A percentile compares a stretch with the other conserved stretches of the same genome.
Evolutionary conservation across 1,139 yeast species (phyloP).

Genomic region (Protomyces lactucae-debilis): DNA sequence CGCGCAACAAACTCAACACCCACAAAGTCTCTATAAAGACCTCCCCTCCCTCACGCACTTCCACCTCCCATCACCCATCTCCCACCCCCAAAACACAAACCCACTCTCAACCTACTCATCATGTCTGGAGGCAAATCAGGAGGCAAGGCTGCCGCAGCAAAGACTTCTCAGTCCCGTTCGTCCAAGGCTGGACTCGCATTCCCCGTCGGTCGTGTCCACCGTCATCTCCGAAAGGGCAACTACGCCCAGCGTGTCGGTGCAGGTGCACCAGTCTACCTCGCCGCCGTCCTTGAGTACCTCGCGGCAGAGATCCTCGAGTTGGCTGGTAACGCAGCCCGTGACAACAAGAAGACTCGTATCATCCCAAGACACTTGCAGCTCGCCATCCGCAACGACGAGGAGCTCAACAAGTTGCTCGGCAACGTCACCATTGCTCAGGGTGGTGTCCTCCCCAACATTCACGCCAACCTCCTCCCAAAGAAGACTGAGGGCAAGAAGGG

Average conservation of each 20-base stretch:
- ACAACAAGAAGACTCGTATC: conserved; percentile 95
- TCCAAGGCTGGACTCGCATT: conserved; percentile 97
- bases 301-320: conserved; percentile 96
- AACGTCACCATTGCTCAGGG: conserved; percentile 94
- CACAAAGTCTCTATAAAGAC: not conserved
- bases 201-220: conserved; percentile 99
- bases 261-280: conserved; percentile 76
- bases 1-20: not conserved
- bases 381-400: conserved; percentile 98
- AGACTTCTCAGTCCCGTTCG: conserved; percentile 95
- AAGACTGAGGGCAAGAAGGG: conserved; percentile 49
- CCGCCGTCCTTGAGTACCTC: conserved; percentile 92
- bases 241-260: conserved; percentile 99
- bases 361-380: conserved; percentile 97
- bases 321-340: conserved; percentile 99
- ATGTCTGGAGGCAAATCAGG: conserved; percentile 87
- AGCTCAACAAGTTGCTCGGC: conserved; percentile 87
- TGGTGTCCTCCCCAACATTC: conserved; percentile 90
- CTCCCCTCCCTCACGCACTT: not conserved
- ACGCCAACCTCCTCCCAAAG: conserved; percentile 82
- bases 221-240: conserved; percentile 95
- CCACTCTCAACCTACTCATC: not conserved
- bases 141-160: conserved; percentile 92
- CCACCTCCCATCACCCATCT: conserved; percentile 3
- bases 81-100: not conserved